Percentiles rank a stretch among this genome's conserved stretches.
phyloP scores from a whole-genome alignment of 2,329 filamentous ascomycete genomes.

The Claviceps africana region DNA sequence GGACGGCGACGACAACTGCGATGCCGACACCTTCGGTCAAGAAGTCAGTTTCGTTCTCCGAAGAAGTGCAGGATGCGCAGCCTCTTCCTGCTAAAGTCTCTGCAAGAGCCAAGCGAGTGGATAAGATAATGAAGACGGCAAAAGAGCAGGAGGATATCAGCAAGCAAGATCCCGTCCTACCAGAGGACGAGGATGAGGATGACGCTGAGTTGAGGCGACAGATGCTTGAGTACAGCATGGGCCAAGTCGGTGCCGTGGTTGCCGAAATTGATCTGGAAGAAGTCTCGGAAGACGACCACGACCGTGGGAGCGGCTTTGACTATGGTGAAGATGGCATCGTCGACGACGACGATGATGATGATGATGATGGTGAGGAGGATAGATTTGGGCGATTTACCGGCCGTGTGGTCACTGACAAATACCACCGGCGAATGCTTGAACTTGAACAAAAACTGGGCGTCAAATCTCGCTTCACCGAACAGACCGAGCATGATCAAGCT shows the following conservation, averaged over 20 bases:
- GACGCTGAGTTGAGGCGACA: constrained; percentile 69
- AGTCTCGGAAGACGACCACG: constrained; percentile 34
- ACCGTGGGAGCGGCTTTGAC: constrained; percentile 43
- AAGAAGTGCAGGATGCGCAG: constrained; percentile 32
- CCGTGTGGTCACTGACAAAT: constrained; percentile 56
- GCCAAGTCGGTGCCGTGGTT: constrained; percentile 81
- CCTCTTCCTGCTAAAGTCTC: constrained; percentile 17
- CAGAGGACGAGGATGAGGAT: constrained; percentile 62
- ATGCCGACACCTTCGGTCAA: constrained; percentile 15
- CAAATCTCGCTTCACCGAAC: constrained; percentile 37
- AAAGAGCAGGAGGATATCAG: constrained; percentile 38
- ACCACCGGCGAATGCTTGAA: constrained; percentile 70
- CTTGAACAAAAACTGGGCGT: constrained; percentile 64
- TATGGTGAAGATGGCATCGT: constrained; percentile 36
- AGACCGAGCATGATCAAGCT: constrained; percentile 31
- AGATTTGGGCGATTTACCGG: constrained; percentile 60
- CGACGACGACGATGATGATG: constrained; percentile 33
- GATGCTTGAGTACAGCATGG: constrained; percentile 82
- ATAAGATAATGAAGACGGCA: constrained; percentile 42
- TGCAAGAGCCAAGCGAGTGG: constrained; percentile 32
- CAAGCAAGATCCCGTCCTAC: constrained; percentile 38
- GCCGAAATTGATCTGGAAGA: constrained; percentile 81
- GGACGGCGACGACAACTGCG: neutral
- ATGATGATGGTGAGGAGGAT: constrained; percentile 55
- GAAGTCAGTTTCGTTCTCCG: constrained; percentile 50